These are phyloP conservation scores for Deakozyma indianensis DNA, from an alignment of 805 yeast genomes.

Conservation along the genomic window DNA sequence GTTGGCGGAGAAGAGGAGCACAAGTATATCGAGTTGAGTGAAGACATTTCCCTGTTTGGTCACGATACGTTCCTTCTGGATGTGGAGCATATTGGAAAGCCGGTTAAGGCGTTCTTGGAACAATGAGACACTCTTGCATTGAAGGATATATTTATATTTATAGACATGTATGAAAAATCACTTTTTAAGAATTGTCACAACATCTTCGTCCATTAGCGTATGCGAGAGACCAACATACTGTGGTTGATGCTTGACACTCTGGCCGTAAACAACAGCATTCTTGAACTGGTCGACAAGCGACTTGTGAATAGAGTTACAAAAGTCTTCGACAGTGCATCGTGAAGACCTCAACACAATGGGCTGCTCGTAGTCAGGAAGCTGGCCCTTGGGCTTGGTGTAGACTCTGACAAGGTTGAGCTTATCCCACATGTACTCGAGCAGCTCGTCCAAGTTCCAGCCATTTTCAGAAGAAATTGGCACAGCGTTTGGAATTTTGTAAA, in stretches of 20 bases:
- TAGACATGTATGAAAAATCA: slow-evolving; percentile 5
- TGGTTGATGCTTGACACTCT: slow-evolving; percentile 92
- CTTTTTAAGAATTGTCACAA: slow-evolving; percentile 82
- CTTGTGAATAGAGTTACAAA: slow-evolving; percentile 93
- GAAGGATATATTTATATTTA: not conserved
- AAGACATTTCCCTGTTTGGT: slow-evolving; percentile 68
- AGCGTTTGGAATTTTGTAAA: slow-evolving; percentile 90
- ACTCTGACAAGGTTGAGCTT: slow-evolving; percentile 82
- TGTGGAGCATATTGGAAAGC: slow-evolving; percentile 64
- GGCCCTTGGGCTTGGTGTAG: slow-evolving; percentile 94
- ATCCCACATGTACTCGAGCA: slow-evolving; percentile 92
- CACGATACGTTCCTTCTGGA: slow-evolving; percentile 84
- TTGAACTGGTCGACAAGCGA: slow-evolving; percentile 86
- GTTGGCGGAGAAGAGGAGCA: slow-evolving; percentile 24
- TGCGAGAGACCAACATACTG: slow-evolving; percentile 88
- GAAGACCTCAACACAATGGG: slow-evolving; percentile 85
- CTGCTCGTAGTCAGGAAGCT: slow-evolving; percentile 82
- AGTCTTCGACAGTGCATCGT: slow-evolving; percentile 80
- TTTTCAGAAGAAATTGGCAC: slow-evolving; percentile 92
- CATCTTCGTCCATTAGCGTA: slow-evolving; percentile 86
- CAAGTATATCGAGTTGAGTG: slow-evolving; percentile 59
- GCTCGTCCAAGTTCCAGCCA: slow-evolving; percentile 95
- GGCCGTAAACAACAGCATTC: slow-evolving; percentile 84
- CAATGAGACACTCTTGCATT: no score
- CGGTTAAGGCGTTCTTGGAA: slow-evolving; percentile 52